Conservation (phyloP, 2,329 filamentous ascomycete genomes). For the Fonsecaea nubica region DNA sequence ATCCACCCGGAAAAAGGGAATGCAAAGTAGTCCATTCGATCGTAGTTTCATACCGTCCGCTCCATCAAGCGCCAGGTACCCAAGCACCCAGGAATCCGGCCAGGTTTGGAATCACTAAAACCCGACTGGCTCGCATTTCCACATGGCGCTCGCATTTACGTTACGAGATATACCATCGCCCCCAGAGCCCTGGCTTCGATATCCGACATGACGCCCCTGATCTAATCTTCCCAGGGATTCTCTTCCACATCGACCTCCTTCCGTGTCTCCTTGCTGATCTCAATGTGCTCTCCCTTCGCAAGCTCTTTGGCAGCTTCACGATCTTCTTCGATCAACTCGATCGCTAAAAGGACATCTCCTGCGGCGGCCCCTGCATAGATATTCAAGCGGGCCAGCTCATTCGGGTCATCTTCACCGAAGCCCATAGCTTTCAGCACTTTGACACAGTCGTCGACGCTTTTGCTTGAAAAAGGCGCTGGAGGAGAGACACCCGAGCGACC, state of each 20-base stretch:
- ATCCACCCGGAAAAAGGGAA: too few species aligned
- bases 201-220: neutral
- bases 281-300: neutral
- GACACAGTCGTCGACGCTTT: slow-evolving; percentile 46
- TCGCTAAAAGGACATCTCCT: slow-evolving; percentile 53
- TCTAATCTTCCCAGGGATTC: slow-evolving; percentile 15
- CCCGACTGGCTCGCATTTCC: neutral
- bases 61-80: too few species aligned
- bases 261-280: neutral
- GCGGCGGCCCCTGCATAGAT: slow-evolving; percentile 55
- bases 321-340: slow-evolving; percentile 60
- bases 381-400: slow-evolving; percentile 48
- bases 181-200: neutral
- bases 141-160: neutral
- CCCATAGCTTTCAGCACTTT: slow-evolving; percentile 50
- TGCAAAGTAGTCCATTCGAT: too few species aligned
- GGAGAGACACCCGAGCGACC: slow-evolving; percentile 15
- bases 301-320: slow-evolving; percentile 43
- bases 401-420: slow-evolving; percentile 47
- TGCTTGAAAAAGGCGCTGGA: slow-evolving; percentile 19
- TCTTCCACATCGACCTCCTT: slow-evolving; percentile 11
- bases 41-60: too few species aligned
- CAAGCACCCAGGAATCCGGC: neutral
- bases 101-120: neutral
- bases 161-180: neutral